Base-by-base conservation (phyloP, 306 rosid genomes). In the Trifolium dubium region DNA sequence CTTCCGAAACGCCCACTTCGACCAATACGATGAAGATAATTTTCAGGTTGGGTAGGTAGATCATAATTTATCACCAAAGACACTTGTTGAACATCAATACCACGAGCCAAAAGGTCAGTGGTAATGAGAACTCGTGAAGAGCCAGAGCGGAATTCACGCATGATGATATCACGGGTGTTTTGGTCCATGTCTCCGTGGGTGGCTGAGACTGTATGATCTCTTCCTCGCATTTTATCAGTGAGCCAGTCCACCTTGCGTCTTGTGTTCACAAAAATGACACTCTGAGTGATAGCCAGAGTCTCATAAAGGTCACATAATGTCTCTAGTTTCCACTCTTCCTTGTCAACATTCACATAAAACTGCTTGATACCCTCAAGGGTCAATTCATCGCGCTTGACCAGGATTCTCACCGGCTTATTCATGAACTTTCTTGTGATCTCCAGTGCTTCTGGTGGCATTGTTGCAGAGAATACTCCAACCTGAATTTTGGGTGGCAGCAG, bases 141-240 rank as follows among this genome's bases (percentile, higher is more conserved):
- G 54, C 98, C 95, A 2, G 97, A 94, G 14, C 96, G 91, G 69
- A 94, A 94, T 69, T 94, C 98, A 0, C 96, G 92, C 99, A 94
- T 94, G 63, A 92, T 95, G 15, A 92, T 92, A 29, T 94, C 99
- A 2, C 96, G 87, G 12, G 96, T 87, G 83, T 94, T 92, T 77
- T 92, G 97, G 80, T 92, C 99, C 97, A 92, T 94, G 86, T 95
- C 99, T 67, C 99, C 99, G 31, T 90, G 98, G 70, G 97, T 95
- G 60, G 99, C 98, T 13, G 98, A 92, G 60, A 95, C 99, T 0
- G 97, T 92, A 81, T 90, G 96, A 54, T 92, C 98, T n/a, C 83
- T 89, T 87, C 96, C 79, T 70, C 96, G 46, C 96, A 95, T 95
- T 82, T 92, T 92, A 80, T 92, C 97, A 1, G 98, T 92, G 49